A percentile compares a stretch with the other conserved stretches of the same genome.
Conservation (phyloP, 306 rosid genomes). For the Arachis stenosperma region DNA sequence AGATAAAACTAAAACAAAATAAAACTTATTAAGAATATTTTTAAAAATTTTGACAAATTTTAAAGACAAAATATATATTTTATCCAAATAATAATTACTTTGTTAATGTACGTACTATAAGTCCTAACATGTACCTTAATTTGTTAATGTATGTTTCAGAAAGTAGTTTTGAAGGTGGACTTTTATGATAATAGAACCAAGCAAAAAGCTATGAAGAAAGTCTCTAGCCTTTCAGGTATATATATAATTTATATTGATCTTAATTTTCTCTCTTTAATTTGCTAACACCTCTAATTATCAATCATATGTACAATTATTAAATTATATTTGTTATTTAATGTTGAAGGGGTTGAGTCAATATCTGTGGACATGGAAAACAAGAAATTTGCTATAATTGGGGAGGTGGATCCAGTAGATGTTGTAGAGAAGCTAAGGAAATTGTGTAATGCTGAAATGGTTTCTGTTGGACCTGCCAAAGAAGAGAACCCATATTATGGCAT, state of each 20-base stretch:
- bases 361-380: conserved; percentile 54
- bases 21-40: too few relatives aligned
- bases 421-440: conserved; percentile 55
- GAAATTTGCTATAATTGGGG: conserved; percentile 62
- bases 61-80: too few relatives aligned
- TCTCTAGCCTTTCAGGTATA: conserved; percentile 61
- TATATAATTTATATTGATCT: too few relatives aligned
- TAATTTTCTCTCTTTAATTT: too few relatives aligned
- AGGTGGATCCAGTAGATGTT: conserved; percentile 50
- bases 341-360: conserved; percentile 54
- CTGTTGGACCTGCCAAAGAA: conserved; percentile 57
- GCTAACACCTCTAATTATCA: too few relatives aligned
- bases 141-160: conserved; percentile 44
- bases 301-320: too few relatives aligned
- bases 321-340: too few relatives aligned
- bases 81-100: too few relatives aligned
- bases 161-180: conserved; percentile 54
- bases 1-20: too few relatives aligned
- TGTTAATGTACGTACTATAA: not conserved
- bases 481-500: conserved; percentile 1
- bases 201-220: conserved; percentile 60
- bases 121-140: not conserved
- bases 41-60: too few relatives aligned
- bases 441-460: conserved; percentile 40
- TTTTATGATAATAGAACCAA: conserved; percentile 44